Conservation (phyloP, 441 rosid genomes). For the Flueggea neowawraea region DNA sequence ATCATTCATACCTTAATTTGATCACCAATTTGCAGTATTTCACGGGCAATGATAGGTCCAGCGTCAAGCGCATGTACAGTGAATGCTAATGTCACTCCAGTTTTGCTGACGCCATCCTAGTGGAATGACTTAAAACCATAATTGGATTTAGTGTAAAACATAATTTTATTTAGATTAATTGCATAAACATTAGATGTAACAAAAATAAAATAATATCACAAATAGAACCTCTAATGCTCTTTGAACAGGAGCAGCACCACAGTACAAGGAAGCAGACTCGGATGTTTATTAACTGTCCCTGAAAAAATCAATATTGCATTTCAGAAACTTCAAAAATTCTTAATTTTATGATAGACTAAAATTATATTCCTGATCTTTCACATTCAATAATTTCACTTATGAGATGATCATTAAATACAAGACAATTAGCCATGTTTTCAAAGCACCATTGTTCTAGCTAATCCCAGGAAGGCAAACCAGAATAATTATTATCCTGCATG, state of each 20-base stretch:
- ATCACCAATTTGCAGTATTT: slow-evolving; percentile 60
- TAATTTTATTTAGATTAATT: slow-evolving; percentile 12
- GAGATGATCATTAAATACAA: neutral
- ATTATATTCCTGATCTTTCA: neutral
- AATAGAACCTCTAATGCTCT: slow-evolving; percentile 71
- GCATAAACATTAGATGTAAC: slow-evolving; percentile 14
- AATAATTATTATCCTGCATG: too few species aligned
- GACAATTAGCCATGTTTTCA: neutral
- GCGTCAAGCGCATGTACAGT: slow-evolving; percentile 85
- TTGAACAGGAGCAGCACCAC: slow-evolving; percentile 98
- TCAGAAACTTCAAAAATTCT: slow-evolving; percentile 1
- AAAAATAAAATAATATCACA: slow-evolving; percentile 6
- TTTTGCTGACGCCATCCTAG: slow-evolving; percentile 85
- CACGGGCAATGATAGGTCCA: slow-evolving; percentile 79
- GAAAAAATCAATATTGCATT: slow-evolving; percentile 12
- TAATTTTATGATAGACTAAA: too few species aligned
- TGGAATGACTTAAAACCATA: slow-evolving; percentile 7
- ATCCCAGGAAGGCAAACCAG: too few species aligned
- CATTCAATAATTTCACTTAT: neutral
- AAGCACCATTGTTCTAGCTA: too few species aligned
- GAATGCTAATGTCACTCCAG: slow-evolving; percentile 93
- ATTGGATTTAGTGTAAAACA: slow-evolving; percentile 1
- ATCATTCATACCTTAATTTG: slow-evolving; percentile 62
- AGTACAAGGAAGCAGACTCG: slow-evolving; percentile 79
- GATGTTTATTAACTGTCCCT: slow-evolving; percentile 97